phyloP scores from a whole-genome alignment of 1,139 yeast genomes.

The Pneumocystis carinii region DNA sequence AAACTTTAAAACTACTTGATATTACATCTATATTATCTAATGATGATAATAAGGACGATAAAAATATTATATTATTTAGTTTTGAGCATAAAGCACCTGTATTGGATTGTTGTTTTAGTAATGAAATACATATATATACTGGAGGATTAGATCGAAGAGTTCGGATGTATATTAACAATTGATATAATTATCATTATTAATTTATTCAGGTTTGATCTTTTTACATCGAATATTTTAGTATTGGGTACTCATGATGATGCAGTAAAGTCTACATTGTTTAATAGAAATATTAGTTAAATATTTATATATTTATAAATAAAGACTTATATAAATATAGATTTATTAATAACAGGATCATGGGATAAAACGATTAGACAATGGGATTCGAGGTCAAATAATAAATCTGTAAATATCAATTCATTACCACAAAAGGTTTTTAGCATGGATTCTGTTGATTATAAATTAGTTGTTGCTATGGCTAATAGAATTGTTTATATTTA shows the following conservation, averaged over 20 bases:
- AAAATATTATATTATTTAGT: conserved; percentile 17
- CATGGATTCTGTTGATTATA: conserved; percentile 41
- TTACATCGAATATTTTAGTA: conserved; percentile 7
- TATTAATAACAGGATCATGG: conserved; percentile 40
- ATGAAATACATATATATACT: conserved; percentile 5
- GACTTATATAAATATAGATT: conserved; percentile 1
- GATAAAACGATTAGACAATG: conserved; percentile 33
- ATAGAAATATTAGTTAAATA: conserved; percentile 3
- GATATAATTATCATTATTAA: background rate
- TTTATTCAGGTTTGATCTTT: conserved; percentile 10
- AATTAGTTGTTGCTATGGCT: conserved; percentile 43
- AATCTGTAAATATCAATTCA: conserved; percentile 11
- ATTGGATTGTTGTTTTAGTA: conserved; percentile 12
- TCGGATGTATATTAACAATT: background rate
- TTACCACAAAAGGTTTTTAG: conserved; percentile 46
- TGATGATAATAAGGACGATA: conserved; percentile 17
- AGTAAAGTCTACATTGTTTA: conserved; percentile 20
- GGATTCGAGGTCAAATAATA: conserved; percentile 19
- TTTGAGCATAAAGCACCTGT: conserved; percentile 12
- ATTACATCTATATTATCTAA: conserved; percentile 17
- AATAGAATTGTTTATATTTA: conserved; percentile 42
- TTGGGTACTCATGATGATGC: conserved; percentile 23
- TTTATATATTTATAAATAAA: background rate
- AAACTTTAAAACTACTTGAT: conserved; percentile 22
- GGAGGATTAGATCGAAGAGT: conserved; percentile 13